Evolutionary conservation across 106 monocot species (phyloP).

Genomic region (Dactylorhiza incarnata): DNA sequence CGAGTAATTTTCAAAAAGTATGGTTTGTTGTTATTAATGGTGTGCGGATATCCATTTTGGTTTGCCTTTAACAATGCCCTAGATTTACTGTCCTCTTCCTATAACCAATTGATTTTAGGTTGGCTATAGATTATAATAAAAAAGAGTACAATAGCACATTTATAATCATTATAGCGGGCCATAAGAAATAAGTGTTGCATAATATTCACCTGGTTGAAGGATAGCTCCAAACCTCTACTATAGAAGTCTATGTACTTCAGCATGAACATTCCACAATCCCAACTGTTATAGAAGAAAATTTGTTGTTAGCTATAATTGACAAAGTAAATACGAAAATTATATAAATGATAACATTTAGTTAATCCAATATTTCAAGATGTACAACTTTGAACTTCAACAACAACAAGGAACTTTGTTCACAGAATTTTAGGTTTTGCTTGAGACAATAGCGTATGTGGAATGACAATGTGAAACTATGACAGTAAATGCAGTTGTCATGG

Average conservation of each 20-base stretch:
- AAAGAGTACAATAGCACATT: neutral
- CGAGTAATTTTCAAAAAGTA: too few species aligned
- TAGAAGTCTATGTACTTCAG: conserved; percentile 89
- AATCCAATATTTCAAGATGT: neutral
- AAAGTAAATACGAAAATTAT: neutral
- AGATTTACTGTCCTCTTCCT: too few species aligned
- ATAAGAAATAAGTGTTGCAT: neutral
- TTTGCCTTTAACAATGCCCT: too few species aligned
- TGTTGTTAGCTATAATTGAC: neutral
- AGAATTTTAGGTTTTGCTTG: too few species aligned
- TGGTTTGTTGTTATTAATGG: too few species aligned
- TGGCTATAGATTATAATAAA: too few species aligned
- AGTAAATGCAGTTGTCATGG: too few species aligned
- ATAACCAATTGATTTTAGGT: too few species aligned
- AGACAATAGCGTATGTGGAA: too few species aligned
- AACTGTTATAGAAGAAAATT: conserved; percentile 24
- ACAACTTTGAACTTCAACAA: neutral
- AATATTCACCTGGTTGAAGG: conserved; percentile 53
- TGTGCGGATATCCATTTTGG: too few species aligned
- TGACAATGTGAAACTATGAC: too few species aligned
- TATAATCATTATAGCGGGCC: neutral
- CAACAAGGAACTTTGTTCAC: neutral
- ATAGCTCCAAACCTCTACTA: conserved; percentile 54
- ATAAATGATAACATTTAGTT: neutral
- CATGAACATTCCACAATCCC: conserved; percentile 99